A percentile compares a stretch with the other conserved stretches of the same genome.
Evolutionary conservation across 2,329 filamentous ascomycete species (phyloP).

Genomic region (Alternaria infectoria): DNA sequence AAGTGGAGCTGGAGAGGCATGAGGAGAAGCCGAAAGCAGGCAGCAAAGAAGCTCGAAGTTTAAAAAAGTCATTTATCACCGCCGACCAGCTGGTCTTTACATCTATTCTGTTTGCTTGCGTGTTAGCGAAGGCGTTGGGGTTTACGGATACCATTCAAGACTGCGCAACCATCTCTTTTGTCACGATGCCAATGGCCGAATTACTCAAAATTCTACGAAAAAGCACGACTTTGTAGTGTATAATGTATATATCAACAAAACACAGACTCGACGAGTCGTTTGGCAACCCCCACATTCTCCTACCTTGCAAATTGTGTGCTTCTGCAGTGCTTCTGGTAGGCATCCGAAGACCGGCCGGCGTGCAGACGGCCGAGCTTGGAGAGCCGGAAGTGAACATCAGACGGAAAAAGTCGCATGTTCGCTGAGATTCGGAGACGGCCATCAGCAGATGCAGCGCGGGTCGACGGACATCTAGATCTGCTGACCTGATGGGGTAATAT

Average conservation of each 20-base stretch:
- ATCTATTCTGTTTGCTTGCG: conserved; percentile 6
- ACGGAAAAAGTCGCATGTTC: not conserved
- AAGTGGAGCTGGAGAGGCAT: conserved; percentile 33
- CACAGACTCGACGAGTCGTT: not conserved
- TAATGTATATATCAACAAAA: conserved; percentile 7
- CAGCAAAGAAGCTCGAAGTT: not conserved
- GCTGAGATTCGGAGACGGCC: not conserved
- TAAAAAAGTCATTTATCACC: not conserved
- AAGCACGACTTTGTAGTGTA: conserved; percentile 7
- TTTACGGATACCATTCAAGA: conserved; percentile 1
- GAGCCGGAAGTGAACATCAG: conserved; percentile 4
- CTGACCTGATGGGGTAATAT: not conserved
- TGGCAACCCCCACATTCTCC: not conserved
- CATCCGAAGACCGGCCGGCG: not conserved
- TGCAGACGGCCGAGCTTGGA: conserved; percentile 4
- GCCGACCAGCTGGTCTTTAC: conserved; percentile 5
- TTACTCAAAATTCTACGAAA: not conserved
- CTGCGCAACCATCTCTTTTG: conserved; percentile 18
- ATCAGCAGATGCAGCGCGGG: not conserved
- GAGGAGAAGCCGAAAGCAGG: conserved; percentile 24
- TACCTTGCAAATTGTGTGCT: not conserved
- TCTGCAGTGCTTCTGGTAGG: not conserved
- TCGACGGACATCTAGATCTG: not conserved
- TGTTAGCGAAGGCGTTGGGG: conserved; percentile 29
- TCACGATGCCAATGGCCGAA: conserved; percentile 8